phyloP scores from a whole-genome alignment of 345 rosid species.

The Litchi chinensis region DNA sequence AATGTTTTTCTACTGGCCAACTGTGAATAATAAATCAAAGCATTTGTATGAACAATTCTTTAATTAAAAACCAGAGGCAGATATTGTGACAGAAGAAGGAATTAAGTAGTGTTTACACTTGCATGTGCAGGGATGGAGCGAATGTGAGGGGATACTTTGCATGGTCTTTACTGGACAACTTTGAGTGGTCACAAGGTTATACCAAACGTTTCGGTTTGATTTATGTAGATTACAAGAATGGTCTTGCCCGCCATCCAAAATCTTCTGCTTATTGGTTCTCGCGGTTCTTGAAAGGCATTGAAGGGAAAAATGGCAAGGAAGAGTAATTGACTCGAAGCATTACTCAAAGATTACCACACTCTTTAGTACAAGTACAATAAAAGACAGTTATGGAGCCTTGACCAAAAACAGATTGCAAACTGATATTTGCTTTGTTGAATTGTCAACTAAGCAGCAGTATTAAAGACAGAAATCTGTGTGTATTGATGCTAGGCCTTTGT shows the following conservation, averaged over 20 bases:
- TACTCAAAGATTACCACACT: neutral
- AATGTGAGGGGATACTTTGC: constrained; percentile 91
- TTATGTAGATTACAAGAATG: constrained; percentile 88
- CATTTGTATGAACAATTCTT: neutral
- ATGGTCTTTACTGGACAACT: constrained; percentile 91
- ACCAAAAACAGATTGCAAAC: neutral
- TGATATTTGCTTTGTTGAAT: neutral
- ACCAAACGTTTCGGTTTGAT: constrained; percentile 88
- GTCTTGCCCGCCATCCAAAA: constrained; percentile 73
- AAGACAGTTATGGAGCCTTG: no score
- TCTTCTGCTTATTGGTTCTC: constrained; percentile 92
- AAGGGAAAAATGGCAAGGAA: constrained; percentile 46
- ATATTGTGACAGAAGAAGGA: neutral
- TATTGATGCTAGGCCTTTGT: neutral
- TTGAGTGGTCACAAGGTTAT: constrained; percentile 93
- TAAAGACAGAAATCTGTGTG: neutral
- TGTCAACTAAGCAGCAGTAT: neutral
- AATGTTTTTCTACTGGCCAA: neutral
- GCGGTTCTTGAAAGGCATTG: constrained; percentile 62
- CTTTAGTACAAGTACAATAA: neutral
- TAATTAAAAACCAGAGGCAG: neutral
- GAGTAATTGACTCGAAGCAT: constrained; percentile 27
- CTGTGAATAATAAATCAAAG: neutral
- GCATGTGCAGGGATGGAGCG: constrained; percentile 65
- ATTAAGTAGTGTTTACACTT: neutral